Percentiles rank a stretch among this genome's conserved stretches.
phyloP scores from a whole-genome alignment of 2,329 filamentous ascomycete species.

The Chlorencoelia australis region DNA sequence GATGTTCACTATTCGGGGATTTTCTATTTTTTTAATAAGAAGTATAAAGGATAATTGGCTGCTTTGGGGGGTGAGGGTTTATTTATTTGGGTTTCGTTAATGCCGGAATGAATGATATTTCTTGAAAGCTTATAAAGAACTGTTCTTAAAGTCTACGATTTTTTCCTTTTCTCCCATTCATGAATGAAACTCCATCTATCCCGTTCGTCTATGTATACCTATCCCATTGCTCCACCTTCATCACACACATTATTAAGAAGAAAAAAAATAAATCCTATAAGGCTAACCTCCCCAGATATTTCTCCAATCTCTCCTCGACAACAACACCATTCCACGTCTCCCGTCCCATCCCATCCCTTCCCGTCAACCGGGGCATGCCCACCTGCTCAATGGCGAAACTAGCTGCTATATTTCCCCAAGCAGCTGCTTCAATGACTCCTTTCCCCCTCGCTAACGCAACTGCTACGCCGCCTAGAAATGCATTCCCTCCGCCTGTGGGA shows the following conservation, averaged over 20 bases:
- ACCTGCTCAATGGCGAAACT: constrained; percentile 94
- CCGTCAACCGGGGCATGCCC: constrained; percentile 57
- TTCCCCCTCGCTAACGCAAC: constrained; percentile 50
- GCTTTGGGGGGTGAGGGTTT: neutral
- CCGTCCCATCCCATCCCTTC: constrained; percentile 37
- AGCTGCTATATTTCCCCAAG: constrained; percentile 73
- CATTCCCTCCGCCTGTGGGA: constrained; percentile 89
- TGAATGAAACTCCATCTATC: no score
- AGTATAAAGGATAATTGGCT: neutral
- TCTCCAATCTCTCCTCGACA: constrained; percentile 41
- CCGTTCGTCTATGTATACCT: no score
- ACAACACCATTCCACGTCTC: constrained; percentile 53
- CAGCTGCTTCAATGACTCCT: constrained; percentile 57
- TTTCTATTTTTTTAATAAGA: constrained; percentile 1
- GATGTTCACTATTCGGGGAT: constrained; percentile 5
- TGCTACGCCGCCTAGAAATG: constrained; percentile 59
- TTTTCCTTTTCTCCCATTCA: no score
- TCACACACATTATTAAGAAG: no score
- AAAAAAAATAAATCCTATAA: no score
- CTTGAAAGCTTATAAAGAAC: no score
- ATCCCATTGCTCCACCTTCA: no score
- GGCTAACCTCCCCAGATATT: constrained; percentile 31
- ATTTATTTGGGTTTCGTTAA: no score
- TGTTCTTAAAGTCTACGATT: no score
- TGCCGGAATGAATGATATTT: no score